Evolutionary conservation across 495 filamentous ascomycete species (phyloP).

Genomic region (Amphirosellinia nigrospora): DNA sequence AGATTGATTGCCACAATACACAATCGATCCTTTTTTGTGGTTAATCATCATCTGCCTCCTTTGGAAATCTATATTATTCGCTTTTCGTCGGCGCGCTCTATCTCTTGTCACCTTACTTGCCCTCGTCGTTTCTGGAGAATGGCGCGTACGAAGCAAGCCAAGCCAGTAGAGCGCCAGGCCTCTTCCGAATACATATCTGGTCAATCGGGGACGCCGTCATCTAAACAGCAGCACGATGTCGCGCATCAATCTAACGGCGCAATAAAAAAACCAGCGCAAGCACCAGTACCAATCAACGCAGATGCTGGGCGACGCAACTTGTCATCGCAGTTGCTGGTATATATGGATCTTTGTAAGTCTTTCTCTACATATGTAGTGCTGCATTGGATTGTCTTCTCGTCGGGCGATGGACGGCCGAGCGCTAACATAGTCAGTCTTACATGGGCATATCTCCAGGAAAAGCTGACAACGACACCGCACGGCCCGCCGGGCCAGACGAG

Average conservation of each 20-base stretch:
- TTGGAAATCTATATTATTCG: not conserved
- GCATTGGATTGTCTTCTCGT: not conserved
- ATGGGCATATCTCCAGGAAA: conserved; percentile 96
- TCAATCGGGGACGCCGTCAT: conserved; percentile 38
- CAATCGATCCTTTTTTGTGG: not conserved
- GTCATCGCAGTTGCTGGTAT: conserved; percentile 89
- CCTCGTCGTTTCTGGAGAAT: conserved; percentile 46
- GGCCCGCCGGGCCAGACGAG: conserved; percentile 63
- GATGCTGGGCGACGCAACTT: conserved; percentile 70
- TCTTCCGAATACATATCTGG: conserved; percentile 66
- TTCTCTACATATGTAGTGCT: not conserved
- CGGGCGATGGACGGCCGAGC: not conserved
- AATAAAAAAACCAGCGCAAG: conserved; percentile 37
- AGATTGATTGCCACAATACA: not conserved
- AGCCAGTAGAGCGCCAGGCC: conserved; percentile 67
- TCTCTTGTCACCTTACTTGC: too few relatives aligned
- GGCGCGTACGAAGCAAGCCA: conserved; percentile 74
- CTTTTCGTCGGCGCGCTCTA: not conserved
- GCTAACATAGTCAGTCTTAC: conserved; percentile 68
- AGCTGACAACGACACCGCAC: conserved; percentile 94
- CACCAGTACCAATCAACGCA: conserved; percentile 39
- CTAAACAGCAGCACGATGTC: conserved; percentile 37
- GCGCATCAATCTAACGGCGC: conserved; percentile 49
- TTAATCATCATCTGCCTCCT: not conserved
- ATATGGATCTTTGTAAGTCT: conserved; percentile 89